Evolutionary conservation across 192 early-diverging fungal genomes (phyloP).

Genomic region (Paraglomus brasilianum): DNA sequence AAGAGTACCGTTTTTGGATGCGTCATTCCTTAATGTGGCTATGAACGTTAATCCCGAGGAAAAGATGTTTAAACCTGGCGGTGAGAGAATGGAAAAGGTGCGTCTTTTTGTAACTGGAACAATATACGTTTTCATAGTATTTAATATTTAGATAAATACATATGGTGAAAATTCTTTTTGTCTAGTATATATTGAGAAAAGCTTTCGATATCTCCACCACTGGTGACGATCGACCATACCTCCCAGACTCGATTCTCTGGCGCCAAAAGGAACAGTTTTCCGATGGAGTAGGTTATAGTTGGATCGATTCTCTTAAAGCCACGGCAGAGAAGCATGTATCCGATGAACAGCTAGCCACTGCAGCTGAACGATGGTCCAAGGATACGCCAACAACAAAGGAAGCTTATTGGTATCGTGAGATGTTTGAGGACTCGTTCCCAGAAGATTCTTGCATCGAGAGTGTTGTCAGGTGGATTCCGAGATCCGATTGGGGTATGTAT

Average conservation of each 20-base stretch:
- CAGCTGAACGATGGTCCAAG: conserved; percentile 69
- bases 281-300: conserved; percentile 96
- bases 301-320: conserved; percentile 96
- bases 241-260: conserved; percentile 90
- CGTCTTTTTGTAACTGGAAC: background rate
- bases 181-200: conserved; percentile 79
- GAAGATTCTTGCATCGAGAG: conserved; percentile 84
- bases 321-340: conserved; percentile 65
- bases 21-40: conserved; percentile 85
- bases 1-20: conserved; percentile 97
- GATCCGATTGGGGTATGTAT: conserved; percentile 82
- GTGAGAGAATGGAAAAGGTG: conserved; percentile 85
- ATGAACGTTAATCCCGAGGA: conserved; percentile 85
- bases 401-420: conserved; percentile 90
- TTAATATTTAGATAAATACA: background rate
- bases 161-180: background rate
- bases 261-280: conserved; percentile 99
- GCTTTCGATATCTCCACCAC: conserved; percentile 91
- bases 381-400: conserved; percentile 97
- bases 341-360: conserved; percentile 72
- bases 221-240: conserved; percentile 67
- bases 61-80: conserved; percentile 74
- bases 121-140: no score
- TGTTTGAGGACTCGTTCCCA: conserved; percentile 95
- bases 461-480: conserved; percentile 95